Evolutionary conservation across 352 stramenopile genomes (phyloP).

Genomic region (Saprolegnia parasitica): DNA sequence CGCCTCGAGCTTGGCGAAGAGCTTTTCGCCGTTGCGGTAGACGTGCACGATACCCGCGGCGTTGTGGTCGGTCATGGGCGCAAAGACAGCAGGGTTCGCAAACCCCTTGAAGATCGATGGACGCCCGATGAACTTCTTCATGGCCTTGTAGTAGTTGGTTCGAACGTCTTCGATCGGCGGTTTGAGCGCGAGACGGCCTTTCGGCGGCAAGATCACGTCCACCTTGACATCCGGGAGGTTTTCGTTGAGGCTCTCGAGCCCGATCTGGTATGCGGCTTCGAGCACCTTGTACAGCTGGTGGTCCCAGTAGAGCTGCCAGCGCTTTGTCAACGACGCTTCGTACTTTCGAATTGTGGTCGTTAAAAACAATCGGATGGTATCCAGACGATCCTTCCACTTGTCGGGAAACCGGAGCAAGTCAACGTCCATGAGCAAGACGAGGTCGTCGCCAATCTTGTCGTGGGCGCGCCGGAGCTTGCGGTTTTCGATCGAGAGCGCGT

Average conservation of each 20-base stretch:
- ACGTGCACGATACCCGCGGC: constrained; percentile 80
- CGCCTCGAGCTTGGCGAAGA: constrained; percentile 81
- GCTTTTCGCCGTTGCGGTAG: constrained; percentile 87
- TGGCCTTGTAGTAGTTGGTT: constrained; percentile 91
- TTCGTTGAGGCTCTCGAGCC: constrained; percentile 92
- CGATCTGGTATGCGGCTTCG: constrained; percentile 91
- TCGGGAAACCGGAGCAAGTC: constrained; percentile 81
- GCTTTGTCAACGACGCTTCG: constrained; percentile 65
- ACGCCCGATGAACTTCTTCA: constrained; percentile 93
- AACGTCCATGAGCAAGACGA: constrained; percentile 83
- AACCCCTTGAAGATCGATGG: constrained; percentile 87
- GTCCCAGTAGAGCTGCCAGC: constrained; percentile 93
- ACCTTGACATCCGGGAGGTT: constrained; percentile 88
- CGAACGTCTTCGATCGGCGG: constrained; percentile 90
- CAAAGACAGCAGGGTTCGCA: constrained; percentile 80
- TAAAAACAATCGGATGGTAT: constrained; percentile 75
- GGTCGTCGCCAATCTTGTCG: constrained; percentile 71
- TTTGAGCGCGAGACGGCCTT: constrained; percentile 71
- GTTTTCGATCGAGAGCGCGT: constrained; percentile 88
- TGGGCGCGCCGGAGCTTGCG: constrained; percentile 86
- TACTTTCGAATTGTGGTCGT: constrained; percentile 73
- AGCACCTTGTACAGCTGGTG: constrained; percentile 94
- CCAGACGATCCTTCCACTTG: constrained; percentile 86
- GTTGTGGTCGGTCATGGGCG: constrained; percentile 86
- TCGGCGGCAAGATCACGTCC: constrained; percentile 58